Percentiles rank a stretch among this genome's conserved stretches.
These are phyloP conservation scores for Suillus cothurnatus DNA, from an alignment of 768 basidiomycete species.

Conservation along the genomic window DNA sequence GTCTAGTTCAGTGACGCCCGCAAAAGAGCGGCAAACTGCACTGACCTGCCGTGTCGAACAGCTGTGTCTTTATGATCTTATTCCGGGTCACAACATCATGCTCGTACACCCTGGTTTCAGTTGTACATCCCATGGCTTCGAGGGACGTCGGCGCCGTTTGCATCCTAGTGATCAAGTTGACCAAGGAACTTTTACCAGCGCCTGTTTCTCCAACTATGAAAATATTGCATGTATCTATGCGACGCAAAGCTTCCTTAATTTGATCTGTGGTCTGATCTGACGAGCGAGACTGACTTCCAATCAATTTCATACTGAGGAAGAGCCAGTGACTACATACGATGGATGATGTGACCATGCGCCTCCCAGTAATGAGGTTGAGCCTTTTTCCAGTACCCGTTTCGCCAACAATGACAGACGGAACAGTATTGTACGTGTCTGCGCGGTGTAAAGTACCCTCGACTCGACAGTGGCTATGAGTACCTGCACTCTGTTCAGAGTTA, in stretches of 20 bases:
- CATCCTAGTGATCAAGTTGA: no score
- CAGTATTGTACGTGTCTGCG: no score
- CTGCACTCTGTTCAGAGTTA: no score
- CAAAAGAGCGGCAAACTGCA: not conserved
- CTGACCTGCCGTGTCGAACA: not conserved
- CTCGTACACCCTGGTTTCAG: not conserved
- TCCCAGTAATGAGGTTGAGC: no score
- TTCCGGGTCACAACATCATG: not conserved
- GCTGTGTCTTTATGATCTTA: not conserved
- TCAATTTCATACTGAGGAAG: not conserved
- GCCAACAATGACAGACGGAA: no score
- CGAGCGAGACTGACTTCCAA: not conserved
- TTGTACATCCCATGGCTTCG: slow-evolving; percentile 14
- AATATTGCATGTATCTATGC: not conserved
- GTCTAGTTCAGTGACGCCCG: not conserved
- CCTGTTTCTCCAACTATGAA: not conserved
- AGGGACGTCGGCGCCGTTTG: not conserved
- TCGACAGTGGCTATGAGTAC: no score
- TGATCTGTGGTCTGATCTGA: not conserved
- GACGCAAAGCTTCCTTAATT: not conserved
- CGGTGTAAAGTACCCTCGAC: no score
- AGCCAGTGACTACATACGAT: not conserved
- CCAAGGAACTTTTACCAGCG: no score
- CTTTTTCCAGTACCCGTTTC: no score
- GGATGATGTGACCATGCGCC: no score